phyloP scores from a whole-genome alignment of 352 stramenopile species.

The Pythium dissimile region DNA sequence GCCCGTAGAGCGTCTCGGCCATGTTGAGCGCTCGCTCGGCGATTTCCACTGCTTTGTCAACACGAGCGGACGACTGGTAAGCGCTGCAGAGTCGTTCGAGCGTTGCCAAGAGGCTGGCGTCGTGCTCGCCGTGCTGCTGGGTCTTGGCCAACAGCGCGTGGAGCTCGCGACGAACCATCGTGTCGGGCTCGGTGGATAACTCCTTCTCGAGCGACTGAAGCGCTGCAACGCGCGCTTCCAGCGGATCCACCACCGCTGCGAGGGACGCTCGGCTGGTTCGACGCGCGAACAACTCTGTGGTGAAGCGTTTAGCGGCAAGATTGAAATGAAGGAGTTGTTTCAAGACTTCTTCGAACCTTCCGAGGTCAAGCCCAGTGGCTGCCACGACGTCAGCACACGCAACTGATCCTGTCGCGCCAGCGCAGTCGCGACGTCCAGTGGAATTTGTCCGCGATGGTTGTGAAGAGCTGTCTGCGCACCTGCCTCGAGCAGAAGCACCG shows the following conservation, averaged over 20 bases:
- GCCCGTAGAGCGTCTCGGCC: constrained; percentile 34
- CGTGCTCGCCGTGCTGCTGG: constrained; percentile 34
- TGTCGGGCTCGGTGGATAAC: constrained; percentile 32
- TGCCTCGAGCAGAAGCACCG: constrained; percentile 53
- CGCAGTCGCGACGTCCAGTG: constrained; percentile 34
- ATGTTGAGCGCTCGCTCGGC: constrained; percentile 39
- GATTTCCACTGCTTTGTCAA: constrained; percentile 31
- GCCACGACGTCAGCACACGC: constrained; percentile 45
- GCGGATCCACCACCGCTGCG: constrained; percentile 2
- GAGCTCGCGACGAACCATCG: constrained; percentile 37
- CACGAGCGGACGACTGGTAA: constrained; percentile 9
- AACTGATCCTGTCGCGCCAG: constrained; percentile 37
- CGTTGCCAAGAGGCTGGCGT: constrained; percentile 36
- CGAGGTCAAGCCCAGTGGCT: constrained; percentile 26
- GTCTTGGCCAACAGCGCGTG: constrained; percentile 54
- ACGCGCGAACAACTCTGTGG: constrained; percentile 11
- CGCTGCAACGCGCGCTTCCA: not conserved
- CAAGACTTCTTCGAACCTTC: constrained; percentile 30
- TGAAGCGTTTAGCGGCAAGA: no score
- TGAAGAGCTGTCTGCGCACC: constrained; percentile 24
- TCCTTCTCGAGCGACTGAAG: constrained; percentile 13
- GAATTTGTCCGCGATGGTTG: constrained; percentile 36
- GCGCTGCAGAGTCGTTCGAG: constrained; percentile 31
- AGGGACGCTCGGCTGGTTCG: not conserved
- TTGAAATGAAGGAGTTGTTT: no score